Conservation (phyloP, 805 yeast species). For the Yamadazyma nakazawae region DNA sequence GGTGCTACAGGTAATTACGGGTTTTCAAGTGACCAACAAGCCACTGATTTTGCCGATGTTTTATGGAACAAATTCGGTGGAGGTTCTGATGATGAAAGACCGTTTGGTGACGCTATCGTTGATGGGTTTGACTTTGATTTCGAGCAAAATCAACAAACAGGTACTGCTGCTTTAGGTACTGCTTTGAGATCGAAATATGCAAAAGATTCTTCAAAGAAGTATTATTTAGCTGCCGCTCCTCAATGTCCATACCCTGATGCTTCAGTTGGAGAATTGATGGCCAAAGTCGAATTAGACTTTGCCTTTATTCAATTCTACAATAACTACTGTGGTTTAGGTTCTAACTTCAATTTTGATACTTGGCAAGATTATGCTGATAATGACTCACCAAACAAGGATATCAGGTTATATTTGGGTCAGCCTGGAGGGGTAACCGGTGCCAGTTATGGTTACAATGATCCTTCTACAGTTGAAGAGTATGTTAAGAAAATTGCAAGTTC, state of each 20-base stretch:
- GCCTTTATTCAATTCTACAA: slow-evolving; percentile 41
- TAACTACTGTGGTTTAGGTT: slow-evolving; percentile 28
- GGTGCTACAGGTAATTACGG: slow-evolving; percentile 42
- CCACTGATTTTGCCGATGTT: slow-evolving; percentile 49
- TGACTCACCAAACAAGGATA: slow-evolving; percentile 28
- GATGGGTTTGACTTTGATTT: slow-evolving; percentile 85
- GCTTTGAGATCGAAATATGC: slow-evolving; percentile 21
- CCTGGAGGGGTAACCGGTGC: slow-evolving; percentile 34
- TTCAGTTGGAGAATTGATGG: slow-evolving; percentile 31
- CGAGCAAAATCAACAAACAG: slow-evolving; percentile 57
- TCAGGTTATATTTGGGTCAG: slow-evolving; percentile 33
- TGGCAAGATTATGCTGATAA: slow-evolving; percentile 31
- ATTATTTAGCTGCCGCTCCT: slow-evolving; percentile 36
- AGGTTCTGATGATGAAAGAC: slow-evolving; percentile 36
- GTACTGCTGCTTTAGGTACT: slow-evolving; percentile 58
- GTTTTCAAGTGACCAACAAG: slow-evolving; percentile 42
- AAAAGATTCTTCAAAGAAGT: slow-evolving; percentile 26
- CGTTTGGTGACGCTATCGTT: slow-evolving; percentile 69
- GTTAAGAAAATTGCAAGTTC: slow-evolving; percentile 17
- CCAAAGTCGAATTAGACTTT: slow-evolving; percentile 26
- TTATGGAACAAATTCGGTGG: slow-evolving; percentile 41
- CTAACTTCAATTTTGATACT: slow-evolving; percentile 32
- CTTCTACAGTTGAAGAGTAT: slow-evolving; percentile 18
- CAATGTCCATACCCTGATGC: slow-evolving; percentile 40
- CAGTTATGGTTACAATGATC: slow-evolving; percentile 29